These are phyloP conservation scores for Phytophthora pseudosyringae DNA, from an alignment of 352 stramenopile genomes.

Conservation along the genomic window DNA sequence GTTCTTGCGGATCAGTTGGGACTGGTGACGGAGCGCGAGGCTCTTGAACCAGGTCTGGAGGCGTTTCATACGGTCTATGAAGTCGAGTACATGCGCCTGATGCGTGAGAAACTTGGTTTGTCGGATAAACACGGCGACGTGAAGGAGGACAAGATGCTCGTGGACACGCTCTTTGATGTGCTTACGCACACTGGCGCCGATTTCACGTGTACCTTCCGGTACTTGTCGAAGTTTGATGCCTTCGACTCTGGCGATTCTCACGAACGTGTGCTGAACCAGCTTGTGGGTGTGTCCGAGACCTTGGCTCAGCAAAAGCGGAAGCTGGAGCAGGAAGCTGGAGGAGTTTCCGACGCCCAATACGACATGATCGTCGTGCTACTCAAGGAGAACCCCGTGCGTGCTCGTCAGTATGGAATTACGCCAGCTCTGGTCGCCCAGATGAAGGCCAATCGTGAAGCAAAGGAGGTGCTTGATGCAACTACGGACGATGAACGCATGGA, in stretches of 20 bases:
- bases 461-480: conserved; percentile 46
- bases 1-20: conserved; percentile 74
- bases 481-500: conserved; percentile 59
- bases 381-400: conserved; percentile 62
- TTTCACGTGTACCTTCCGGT: conserved; percentile 81
- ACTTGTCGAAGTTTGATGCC: conserved; percentile 49
- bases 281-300: conserved; percentile 73
- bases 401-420: conserved; percentile 81
- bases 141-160: conserved; percentile 53
- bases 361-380: conserved; percentile 72
- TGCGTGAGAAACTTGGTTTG: conserved; percentile 78
- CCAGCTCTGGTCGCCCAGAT: conserved; percentile 61
- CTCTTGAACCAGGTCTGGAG: conserved; percentile 37
- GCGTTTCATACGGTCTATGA: conserved; percentile 59
- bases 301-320: conserved; percentile 72
- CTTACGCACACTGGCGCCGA: conserved; percentile 72
- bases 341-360: conserved; percentile 80
- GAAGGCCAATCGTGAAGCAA: conserved; percentile 50
- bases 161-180: conserved; percentile 63
- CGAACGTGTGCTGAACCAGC: conserved; percentile 42
- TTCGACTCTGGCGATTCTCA: conserved; percentile 36
- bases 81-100: conserved; percentile 60
- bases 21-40: conserved; percentile 44
- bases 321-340: conserved; percentile 35
- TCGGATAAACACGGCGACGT: conserved; percentile 20